Evolutionary conservation across 768 basidiomycete species (phyloP).

Genomic region (Boletus subcaerulescens): DNA sequence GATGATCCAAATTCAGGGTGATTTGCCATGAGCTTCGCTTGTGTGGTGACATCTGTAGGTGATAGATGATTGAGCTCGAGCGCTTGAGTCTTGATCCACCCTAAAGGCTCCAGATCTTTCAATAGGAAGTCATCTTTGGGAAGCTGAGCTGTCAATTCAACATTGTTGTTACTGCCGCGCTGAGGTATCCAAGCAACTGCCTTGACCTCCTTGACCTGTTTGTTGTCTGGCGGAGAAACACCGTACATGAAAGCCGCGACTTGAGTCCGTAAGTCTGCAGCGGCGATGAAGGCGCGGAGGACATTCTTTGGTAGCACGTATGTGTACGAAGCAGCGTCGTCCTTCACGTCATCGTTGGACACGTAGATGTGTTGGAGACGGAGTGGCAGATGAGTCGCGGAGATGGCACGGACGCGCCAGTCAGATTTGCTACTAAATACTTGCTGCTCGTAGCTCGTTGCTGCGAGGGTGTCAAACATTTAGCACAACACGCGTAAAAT

Average conservation of each 20-base stretch:
- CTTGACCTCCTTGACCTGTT: conserved; percentile 98
- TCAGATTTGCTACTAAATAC: conserved; percentile 99
- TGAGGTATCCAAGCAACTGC: conserved; percentile 98
- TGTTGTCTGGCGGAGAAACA: conserved; percentile 89
- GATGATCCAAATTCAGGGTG: conserved; percentile 94
- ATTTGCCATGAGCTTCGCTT: conserved; percentile 95
- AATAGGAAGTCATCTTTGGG: conserved; percentile 94
- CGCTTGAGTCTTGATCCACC: conserved; percentile 97
- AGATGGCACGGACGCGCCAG: conserved; percentile 98
- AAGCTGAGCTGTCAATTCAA: conserved; percentile 86
- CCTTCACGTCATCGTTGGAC: conserved; percentile 98
- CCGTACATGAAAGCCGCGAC: conserved; percentile 95
- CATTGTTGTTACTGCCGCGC: conserved; percentile 89
- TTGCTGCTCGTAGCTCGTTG: conserved; percentile 96
- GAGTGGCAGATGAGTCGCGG: conserved; percentile 92
- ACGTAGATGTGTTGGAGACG: conserved; percentile 99
- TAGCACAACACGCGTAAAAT: not conserved
- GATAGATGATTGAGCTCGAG: conserved; percentile 90
- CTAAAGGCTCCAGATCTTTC: conserved; percentile 92
- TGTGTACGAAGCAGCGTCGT: conserved; percentile 92
- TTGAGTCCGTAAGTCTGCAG: conserved; percentile 93
- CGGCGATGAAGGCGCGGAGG: conserved; percentile 87
- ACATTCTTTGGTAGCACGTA: conserved; percentile 98
- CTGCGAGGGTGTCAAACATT: conserved; percentile 32
- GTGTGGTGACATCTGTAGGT: conserved; percentile 89